Percentiles rank a stretch among this genome's conserved stretches.
Evolutionary conservation across 2,329 filamentous ascomycete genomes (phyloP).

Genomic region (Penicillium hordei): DNA sequence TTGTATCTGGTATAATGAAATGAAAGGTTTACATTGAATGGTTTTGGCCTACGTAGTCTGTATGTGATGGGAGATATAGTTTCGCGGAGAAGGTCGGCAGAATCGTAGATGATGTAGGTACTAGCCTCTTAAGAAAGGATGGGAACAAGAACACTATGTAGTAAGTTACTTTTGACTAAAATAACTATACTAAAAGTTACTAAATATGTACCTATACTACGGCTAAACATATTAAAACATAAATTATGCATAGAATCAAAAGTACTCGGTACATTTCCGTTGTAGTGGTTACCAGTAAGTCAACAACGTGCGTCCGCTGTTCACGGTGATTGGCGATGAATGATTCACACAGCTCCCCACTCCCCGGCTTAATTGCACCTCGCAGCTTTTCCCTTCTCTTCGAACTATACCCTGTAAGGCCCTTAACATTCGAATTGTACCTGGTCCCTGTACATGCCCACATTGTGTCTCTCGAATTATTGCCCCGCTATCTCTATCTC

Average conservation of each 20-base stretch:
- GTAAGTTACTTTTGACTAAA: background rate
- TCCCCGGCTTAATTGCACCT: slow-evolving; percentile 15
- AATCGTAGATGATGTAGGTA: background rate
- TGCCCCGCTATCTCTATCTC: background rate
- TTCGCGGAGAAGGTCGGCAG: background rate
- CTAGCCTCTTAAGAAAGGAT: background rate
- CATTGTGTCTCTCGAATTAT: background rate
- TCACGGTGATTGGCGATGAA: slow-evolving; percentile 23
- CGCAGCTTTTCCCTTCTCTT: slow-evolving; percentile 9
- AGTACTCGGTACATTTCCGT: background rate
- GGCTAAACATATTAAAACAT: background rate
- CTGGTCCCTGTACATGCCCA: slow-evolving; percentile 2
- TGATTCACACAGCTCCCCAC: slow-evolving; percentile 21
- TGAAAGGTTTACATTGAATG: background rate
- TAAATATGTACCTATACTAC: background rate
- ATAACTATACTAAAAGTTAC: background rate
- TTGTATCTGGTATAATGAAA: slow-evolving; percentile 1
- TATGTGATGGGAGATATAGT: background rate
- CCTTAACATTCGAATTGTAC: background rate
- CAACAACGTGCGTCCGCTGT: slow-evolving; percentile 21
- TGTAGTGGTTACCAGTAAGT: slow-evolving; percentile 6
- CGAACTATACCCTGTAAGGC: background rate
- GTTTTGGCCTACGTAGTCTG: too few relatives aligned
- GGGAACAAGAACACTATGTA: too few relatives aligned
- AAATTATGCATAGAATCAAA: background rate